A percentile compares a stretch with the other conserved stretches of the same genome.
These are phyloP conservation scores for Aspergillus luchuensis DNA, from an alignment of 2,329 filamentous ascomycete species.

Conservation along the genomic window DNA sequence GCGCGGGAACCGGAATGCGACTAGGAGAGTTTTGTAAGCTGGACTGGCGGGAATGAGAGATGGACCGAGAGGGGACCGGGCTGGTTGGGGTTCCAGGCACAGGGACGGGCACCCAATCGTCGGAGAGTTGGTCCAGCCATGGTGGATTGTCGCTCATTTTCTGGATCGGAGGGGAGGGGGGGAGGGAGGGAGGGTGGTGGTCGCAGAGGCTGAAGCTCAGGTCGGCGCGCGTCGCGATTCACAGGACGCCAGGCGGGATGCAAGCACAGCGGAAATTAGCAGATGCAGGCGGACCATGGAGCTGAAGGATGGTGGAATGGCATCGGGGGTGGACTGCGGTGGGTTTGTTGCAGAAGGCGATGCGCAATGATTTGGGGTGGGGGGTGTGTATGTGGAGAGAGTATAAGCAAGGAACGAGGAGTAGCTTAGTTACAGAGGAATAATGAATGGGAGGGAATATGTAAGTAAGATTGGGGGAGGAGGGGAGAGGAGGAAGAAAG, in stretches of 20 bases:
- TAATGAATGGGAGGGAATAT: neutral
- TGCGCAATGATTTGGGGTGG: neutral
- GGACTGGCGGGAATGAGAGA: conserved; percentile 29
- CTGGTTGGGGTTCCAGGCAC: conserved; percentile 40
- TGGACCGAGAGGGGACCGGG: conserved; percentile 26
- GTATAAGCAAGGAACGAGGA: neutral
- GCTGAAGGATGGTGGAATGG: conserved; percentile 15
- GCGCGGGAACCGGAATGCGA: conserved; percentile 42
- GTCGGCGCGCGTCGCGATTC: conserved; percentile 25
- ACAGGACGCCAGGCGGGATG: conserved; percentile 20
- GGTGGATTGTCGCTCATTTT: conserved; percentile 40
- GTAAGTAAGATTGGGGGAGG: neutral
- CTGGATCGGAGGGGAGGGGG: conserved; percentile 1
- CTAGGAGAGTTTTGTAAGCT: conserved; percentile 38
- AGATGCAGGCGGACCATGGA: conserved; percentile 23
- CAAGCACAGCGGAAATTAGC: conserved; percentile 20
- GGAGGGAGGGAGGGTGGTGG: conserved; percentile 2
- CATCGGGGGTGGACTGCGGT: conserved; percentile 1
- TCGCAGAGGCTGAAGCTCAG: conserved; percentile 17
- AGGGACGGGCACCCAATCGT: conserved; percentile 46
- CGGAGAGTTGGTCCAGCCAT: conserved; percentile 48
- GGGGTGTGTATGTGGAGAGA: neutral
- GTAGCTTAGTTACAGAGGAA: neutral
- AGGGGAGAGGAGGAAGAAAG: neutral
- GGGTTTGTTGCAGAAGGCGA: neutral